Percentiles rank a stretch among this genome's conserved stretches.
phyloP scores from a whole-genome alignment of 2,329 filamentous ascomycete species.

The Scedosporium boydii region DNA sequence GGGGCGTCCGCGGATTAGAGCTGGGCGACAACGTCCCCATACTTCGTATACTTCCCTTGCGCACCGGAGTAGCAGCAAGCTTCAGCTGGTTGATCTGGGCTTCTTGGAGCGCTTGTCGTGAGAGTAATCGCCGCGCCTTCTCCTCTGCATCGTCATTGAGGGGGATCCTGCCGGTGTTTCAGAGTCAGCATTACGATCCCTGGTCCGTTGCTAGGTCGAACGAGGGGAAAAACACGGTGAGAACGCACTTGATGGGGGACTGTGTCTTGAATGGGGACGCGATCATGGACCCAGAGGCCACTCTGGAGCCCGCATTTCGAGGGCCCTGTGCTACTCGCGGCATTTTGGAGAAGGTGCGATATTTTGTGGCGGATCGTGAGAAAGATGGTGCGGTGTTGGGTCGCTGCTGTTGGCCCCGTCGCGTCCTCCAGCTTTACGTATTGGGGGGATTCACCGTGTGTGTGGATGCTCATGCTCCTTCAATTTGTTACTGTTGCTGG shows the following conservation, averaged over 20 bases:
- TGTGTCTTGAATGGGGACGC: slow-evolving; percentile 41
- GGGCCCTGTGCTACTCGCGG: slow-evolving; percentile 48
- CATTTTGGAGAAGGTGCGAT: slow-evolving; percentile 28
- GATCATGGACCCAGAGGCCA: slow-evolving; percentile 34
- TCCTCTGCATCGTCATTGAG: slow-evolving; percentile 93
- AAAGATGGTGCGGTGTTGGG: not conserved
- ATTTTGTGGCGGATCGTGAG: slow-evolving; percentile 2
- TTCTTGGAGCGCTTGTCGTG: slow-evolving; percentile 79
- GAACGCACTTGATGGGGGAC: slow-evolving; percentile 45
- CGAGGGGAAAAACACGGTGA: slow-evolving; percentile 3
- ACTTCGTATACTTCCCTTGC: slow-evolving; percentile 52
- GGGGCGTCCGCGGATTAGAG: slow-evolving; percentile 46
- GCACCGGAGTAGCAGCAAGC: slow-evolving; percentile 62
- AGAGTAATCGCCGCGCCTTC: slow-evolving; percentile 79
- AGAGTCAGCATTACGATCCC: not conserved
- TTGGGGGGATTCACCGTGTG: not conserved
- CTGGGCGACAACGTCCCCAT: slow-evolving; percentile 46
- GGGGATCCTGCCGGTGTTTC: slow-evolving; percentile 56
- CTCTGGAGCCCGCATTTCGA: slow-evolving; percentile 37
- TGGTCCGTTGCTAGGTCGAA: slow-evolving; percentile 11
- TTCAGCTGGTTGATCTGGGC: slow-evolving; percentile 88
- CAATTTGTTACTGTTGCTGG: not conserved
- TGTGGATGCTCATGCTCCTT: slow-evolving; percentile 1
- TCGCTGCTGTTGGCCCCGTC: not conserved
- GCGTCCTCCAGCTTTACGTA: not conserved